A percentile compares a stretch with the other conserved stretches of the same genome.
Evolutionary conservation across 2,329 filamentous ascomycete species (phyloP).

Genomic region (Xylariaceae sp.): DNA sequence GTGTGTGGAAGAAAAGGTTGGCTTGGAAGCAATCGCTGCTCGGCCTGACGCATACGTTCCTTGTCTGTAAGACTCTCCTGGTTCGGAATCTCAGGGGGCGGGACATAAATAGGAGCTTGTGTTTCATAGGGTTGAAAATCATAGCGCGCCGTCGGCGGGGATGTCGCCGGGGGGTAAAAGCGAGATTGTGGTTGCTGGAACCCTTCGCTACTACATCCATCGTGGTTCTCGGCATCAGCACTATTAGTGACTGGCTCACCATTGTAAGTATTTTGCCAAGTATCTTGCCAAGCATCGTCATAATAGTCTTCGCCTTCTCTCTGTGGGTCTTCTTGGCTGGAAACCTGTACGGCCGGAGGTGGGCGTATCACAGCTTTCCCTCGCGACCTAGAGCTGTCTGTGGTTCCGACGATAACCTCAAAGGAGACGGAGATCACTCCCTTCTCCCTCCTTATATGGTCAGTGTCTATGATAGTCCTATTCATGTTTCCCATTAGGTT

Average conservation of each 20-base stretch:
- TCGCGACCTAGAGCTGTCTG: conserved; percentile 53
- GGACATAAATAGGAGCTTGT: conserved; percentile 47
- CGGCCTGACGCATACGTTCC: conserved; percentile 69
- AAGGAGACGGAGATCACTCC: conserved; percentile 84
- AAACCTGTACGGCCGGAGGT: conserved; percentile 21
- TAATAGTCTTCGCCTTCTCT: conserved; percentile 22
- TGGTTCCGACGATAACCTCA: conserved; percentile 81
- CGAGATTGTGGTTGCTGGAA: conserved; percentile 22
- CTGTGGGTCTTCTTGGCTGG: conserved; percentile 16
- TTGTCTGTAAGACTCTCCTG: conserved; percentile 72
- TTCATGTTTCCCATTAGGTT: conserved; percentile 50
- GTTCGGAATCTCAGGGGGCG: conserved; percentile 54
- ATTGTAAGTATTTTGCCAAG: conserved; percentile 31
- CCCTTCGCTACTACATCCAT: conserved; percentile 18
- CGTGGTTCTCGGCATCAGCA: conserved; percentile 25
- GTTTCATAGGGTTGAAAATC: conserved; percentile 29
- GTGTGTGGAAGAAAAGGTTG: conserved; percentile 51
- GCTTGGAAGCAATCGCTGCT: conserved; percentile 75
- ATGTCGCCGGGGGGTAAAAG: conserved; percentile 27
- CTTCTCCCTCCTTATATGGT: conserved; percentile 79
- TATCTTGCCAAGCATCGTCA: conserved; percentile 32
- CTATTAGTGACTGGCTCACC: conserved; percentile 30
- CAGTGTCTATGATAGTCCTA: conserved; percentile 77
- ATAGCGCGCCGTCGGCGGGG: conserved; percentile 34
- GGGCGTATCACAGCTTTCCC: conserved; percentile 28